Base-by-base conservation (phyloP, 768 basidiomycete genomes). In the Podaxis sp. region DNA sequence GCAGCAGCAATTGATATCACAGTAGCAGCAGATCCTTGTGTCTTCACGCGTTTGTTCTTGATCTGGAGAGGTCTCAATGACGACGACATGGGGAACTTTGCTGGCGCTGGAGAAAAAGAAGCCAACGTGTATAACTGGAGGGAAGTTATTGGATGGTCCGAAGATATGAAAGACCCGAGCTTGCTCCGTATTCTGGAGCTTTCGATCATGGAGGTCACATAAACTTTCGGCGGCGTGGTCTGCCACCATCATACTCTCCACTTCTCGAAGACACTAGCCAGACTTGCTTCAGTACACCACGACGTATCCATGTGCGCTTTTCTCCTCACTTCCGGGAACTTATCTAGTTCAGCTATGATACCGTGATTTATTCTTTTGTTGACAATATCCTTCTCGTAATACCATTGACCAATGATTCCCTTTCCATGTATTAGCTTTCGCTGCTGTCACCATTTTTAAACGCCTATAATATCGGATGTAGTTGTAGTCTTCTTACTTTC, bases 1-100 rank as follows among this genome's bases (percentile, higher is more conserved):
- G 90, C 91, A 5, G 86, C 90, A 2, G 93, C 93, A n/a, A 84
- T 94, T 61, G 93, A 94, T 70, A 90, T 94, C 65, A 86, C 88
- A 1, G 86, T 94, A n/a, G 89, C 90, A 0, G 80, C 84, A 11
- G 90, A 93, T 56, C 86, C 89, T 24, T 93, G 91, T 69, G 78
- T 89, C 62, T 93, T 92, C 72, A 94, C 90, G 7, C 86, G 93
- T 33, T 76, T 94, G 24, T 94, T 94, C 79, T 82, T 94, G 62
- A 92, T 94, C 73, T 93, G 88, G 76, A 86, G 93, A 25, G 93
- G 93, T 0, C 74, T 94, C 36, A 82, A 81, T 19, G 92, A 94
- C 65, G 93, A 94, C 60, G 93, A 94, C 65, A 76, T 91, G 61
- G 83, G 84, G 19, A 71, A 85, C 43, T 93, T 93, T 71, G 84